Conservation (phyloP, 2,329 filamentous ascomycete genomes). For the Colletotrichum falcatum region DNA sequence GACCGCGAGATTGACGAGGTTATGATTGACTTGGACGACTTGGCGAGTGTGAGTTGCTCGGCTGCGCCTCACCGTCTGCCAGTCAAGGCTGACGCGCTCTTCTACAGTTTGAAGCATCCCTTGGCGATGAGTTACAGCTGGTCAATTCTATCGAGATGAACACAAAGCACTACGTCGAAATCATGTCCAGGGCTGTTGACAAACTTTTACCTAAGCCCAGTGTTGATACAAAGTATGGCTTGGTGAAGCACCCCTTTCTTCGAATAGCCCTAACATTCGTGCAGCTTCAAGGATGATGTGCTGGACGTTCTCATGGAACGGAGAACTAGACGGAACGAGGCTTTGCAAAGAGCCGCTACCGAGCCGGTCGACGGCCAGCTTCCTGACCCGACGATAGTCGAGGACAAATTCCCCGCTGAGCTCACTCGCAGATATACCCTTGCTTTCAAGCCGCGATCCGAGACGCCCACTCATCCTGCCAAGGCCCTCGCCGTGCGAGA, state of each 20-base stretch:
- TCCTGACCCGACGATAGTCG: constrained; percentile 70
- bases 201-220: constrained; percentile 84
- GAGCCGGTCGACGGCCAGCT: constrained; percentile 57
- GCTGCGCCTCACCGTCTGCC: constrained; percentile 69
- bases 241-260: constrained; percentile 7
- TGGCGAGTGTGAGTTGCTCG: constrained; percentile 74
- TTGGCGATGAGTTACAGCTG: constrained; percentile 77
- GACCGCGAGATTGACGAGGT: constrained; percentile 83
- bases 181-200: constrained; percentile 90
- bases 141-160: constrained; percentile 90
- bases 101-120: constrained; percentile 77
- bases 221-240: constrained; percentile 78
- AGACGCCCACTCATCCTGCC: constrained; percentile 70
- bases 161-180: constrained; percentile 94
- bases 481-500: constrained; percentile 89
- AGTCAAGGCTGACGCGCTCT: constrained; percentile 51
- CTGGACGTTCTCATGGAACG: constrained; percentile 97
- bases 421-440: constrained; percentile 94
- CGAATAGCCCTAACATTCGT: constrained; percentile 5
- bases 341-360: constrained; percentile 71
- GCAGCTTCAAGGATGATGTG: constrained; percentile 95
- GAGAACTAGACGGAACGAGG: constrained; percentile 86
- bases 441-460: constrained; percentile 93
- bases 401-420: constrained; percentile 89
- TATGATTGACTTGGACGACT: constrained; percentile 88